These are phyloP conservation scores for Hymenoscyphus fructigenus DNA, from an alignment of 2,329 filamentous ascomycete genomes.

Conservation along the genomic window DNA sequence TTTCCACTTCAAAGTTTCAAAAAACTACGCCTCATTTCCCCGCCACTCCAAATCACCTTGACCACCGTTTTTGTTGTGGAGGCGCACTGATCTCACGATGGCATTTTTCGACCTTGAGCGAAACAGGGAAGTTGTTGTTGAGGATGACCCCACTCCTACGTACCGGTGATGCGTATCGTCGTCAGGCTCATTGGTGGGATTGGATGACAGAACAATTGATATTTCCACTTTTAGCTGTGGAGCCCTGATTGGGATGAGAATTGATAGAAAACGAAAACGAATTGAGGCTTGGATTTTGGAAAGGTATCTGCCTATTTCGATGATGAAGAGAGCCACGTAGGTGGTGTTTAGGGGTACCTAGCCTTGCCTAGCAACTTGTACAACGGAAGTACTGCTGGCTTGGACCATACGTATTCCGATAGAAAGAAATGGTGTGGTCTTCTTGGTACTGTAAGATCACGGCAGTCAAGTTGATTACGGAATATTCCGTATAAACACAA, in stretches of 20 bases:
- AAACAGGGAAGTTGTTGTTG: background rate
- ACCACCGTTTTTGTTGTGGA: background rate
- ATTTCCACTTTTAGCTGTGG: background rate
- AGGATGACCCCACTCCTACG: background rate
- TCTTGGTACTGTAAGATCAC: too few species aligned
- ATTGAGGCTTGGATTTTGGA: too few species aligned
- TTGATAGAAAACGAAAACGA: background rate
- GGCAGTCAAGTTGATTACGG: too few species aligned
- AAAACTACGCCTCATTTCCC: background rate
- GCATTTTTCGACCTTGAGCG: background rate
- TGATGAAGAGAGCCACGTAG: too few species aligned
- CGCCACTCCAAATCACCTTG: background rate
- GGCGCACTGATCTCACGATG: background rate
- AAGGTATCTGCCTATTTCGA: too few species aligned
- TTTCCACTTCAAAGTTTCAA: background rate
- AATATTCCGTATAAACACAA: too few species aligned
- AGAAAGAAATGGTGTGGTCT: too few species aligned
- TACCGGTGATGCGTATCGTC: background rate
- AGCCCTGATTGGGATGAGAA: background rate
- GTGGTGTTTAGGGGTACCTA: too few species aligned
- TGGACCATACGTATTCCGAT: too few species aligned
- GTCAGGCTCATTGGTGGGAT: background rate
- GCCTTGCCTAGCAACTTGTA: too few species aligned
- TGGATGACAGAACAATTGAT: background rate
- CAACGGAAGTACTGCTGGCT: too few species aligned